These are phyloP conservation scores for Citrullus colocynthis DNA, from an alignment of 306 rosid species.

Conservation along the genomic window DNA sequence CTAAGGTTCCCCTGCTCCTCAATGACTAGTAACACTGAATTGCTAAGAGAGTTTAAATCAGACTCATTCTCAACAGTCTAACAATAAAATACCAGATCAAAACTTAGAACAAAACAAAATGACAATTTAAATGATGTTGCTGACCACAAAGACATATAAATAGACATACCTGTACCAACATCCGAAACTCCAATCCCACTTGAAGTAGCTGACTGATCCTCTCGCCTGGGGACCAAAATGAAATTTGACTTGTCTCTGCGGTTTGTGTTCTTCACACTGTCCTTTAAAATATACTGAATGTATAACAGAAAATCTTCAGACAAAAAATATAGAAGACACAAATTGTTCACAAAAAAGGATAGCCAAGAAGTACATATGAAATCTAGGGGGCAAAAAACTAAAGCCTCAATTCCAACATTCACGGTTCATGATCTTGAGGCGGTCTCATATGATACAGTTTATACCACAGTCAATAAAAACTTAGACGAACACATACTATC, in stretches of 20 bases:
- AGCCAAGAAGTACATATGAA: neutral
- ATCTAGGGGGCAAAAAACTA: neutral
- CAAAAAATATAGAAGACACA: neutral
- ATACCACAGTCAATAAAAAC: neutral
- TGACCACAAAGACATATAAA: neutral
- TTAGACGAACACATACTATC: neutral
- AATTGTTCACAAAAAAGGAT: neutral
- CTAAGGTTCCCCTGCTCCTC: neutral
- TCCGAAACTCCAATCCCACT: conserved; percentile 39
- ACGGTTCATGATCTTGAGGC: neutral
- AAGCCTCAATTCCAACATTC: neutral
- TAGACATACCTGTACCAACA: conserved; percentile 34
- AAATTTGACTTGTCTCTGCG: conserved; percentile 61
- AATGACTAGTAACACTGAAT: neutral
- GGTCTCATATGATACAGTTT: neutral
- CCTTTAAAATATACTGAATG: conserved; percentile 77
- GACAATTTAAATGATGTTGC: neutral
- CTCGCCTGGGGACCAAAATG: conserved; percentile 41
- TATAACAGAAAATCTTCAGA: conserved; percentile 14
- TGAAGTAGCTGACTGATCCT: conserved; percentile 43
- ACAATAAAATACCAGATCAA: neutral
- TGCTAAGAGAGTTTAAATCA: neutral
- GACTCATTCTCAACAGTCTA: neutral
- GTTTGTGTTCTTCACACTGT: conserved; percentile 33
- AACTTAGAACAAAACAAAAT: neutral